Percentiles rank a stretch among this genome's conserved stretches.
Evolutionary conservation across 2,329 filamentous ascomycete species (phyloP).

Genomic region (Sporothrix variecibatus): DNA sequence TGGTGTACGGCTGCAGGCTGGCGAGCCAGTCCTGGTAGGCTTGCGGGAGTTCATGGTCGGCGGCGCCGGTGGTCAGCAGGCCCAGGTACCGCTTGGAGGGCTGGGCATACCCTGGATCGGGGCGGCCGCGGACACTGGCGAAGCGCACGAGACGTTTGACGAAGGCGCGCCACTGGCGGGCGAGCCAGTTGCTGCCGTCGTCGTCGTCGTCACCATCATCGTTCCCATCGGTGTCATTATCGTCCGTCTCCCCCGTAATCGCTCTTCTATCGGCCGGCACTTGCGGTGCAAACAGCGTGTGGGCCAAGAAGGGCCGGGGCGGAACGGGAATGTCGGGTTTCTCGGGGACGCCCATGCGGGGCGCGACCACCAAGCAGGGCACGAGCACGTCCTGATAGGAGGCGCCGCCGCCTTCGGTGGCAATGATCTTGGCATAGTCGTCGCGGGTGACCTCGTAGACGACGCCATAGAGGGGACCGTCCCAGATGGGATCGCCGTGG

Average conservation of each 20-base stretch:
- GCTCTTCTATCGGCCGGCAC: slow-evolving; percentile 41
- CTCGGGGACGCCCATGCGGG: slow-evolving; percentile 60
- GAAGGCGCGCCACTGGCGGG: slow-evolving; percentile 43
- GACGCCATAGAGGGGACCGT: slow-evolving; percentile 83
- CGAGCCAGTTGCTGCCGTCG: slow-evolving; percentile 24
- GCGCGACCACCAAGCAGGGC: slow-evolving; percentile 70
- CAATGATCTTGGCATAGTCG: slow-evolving; percentile 85
- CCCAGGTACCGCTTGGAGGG: slow-evolving; percentile 81
- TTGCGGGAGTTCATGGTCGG: slow-evolving; percentile 75
- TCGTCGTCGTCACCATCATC: slow-evolving; percentile 30
- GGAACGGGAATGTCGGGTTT: slow-evolving; percentile 59
- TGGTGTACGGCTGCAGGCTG: slow-evolving; percentile 67
- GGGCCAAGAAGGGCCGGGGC: slow-evolving; percentile 72
- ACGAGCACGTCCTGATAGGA: slow-evolving; percentile 84
- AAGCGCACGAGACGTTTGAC: slow-evolving; percentile 44
- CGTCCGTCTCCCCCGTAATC: not conserved
- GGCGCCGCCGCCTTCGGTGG: slow-evolving; percentile 83
- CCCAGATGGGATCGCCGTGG: slow-evolving; percentile 63
- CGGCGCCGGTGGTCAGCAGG: slow-evolving; percentile 75
- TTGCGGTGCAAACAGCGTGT: slow-evolving; percentile 76
- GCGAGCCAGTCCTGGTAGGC: slow-evolving; percentile 76
- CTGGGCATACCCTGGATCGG: slow-evolving; percentile 73
- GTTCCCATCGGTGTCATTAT: slow-evolving; percentile 27
- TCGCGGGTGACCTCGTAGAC: slow-evolving; percentile 88
- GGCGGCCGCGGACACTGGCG: slow-evolving; percentile 52